Evolutionary conservation across 1,284 basidiomycete species (phyloP), one percentile per base, ranked within the genome.

Genomic region (Marasmius fiardii): DNA sequence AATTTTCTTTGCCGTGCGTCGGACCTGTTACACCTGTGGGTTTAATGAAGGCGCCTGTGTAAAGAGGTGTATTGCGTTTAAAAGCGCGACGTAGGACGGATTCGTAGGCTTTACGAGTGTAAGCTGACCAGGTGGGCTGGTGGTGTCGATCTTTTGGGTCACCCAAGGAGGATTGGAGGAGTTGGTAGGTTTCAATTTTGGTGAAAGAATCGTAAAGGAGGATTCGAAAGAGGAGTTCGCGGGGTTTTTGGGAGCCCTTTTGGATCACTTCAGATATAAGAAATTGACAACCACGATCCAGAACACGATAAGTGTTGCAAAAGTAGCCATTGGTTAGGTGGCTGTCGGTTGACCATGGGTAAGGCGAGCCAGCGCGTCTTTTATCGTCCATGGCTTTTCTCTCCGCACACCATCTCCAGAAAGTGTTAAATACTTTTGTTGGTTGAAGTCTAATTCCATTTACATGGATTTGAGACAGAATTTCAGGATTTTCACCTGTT

Each of bases 31-130:
- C 39, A 20, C 78, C 43, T 81, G 71, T 48, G 73, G 68, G 83
- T 86, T 64, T 83, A 80, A 68, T 31, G 47, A 82, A 88, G 11
- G 85, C 76, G n/a, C 76, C 76, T 0, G 85, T 86, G 61, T 86
- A 87, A 20, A 88, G 71, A 2, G 74, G 49, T 44, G 67, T 63
- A 11, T 75, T 72, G 11, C 56, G 59, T 23, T 68, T 58, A 53
- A 72, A 71, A 18, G 77, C 72, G 12, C 63, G 56, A 11, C 67
- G 65, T 20, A 88, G 74, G 26, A 85, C 78, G 4, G 61, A 63
- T 45, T 69, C 65, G 59, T 87, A 88, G 18, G 70, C 63, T 10
- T 68, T 62, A 10, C 77, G 74, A 43, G 75, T 65, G 61, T 81
- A 88, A 11, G 65, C 66, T 47, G 68, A 61, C 78, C 81, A 84